Evolutionary conservation across 2,329 filamentous ascomycete genomes (phyloP).

Genomic region (Talaromyces sp.): DNA sequence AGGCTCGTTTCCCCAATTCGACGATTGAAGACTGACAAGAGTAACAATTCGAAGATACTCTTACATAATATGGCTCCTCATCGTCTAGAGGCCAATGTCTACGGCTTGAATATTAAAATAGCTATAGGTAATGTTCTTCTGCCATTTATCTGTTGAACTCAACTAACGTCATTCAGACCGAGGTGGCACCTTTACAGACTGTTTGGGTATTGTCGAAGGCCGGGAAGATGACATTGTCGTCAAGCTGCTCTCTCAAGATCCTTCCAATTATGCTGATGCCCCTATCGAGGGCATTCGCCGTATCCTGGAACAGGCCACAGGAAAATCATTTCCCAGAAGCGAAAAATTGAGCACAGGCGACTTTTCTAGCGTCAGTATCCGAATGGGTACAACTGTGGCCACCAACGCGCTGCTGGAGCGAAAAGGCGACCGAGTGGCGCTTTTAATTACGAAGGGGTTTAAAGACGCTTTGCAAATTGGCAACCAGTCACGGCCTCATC

Average conservation of each 20-base stretch:
- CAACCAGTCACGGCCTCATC: conserved; percentile 80
- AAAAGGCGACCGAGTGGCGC: conserved; percentile 77
- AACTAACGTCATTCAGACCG: conserved; percentile 46
- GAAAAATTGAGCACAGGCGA: conserved; percentile 18
- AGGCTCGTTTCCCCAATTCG: background rate
- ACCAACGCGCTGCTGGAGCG: conserved; percentile 83
- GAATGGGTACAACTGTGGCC: conserved; percentile 88
- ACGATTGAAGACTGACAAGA: background rate
- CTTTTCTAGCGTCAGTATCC: conserved; percentile 43
- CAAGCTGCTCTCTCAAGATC: conserved; percentile 28
- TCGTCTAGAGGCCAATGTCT: conserved; percentile 13
- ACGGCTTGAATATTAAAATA: conserved; percentile 21
- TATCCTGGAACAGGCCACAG: conserved; percentile 42
- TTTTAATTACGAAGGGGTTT: conserved; percentile 81
- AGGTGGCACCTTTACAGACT: conserved; percentile 90
- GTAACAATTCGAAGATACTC: background rate
- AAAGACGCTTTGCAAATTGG: conserved; percentile 79
- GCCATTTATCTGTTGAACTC: no score
- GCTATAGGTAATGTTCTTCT: conserved; percentile 20
- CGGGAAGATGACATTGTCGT: conserved; percentile 25
- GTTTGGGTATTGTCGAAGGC: conserved; percentile 65
- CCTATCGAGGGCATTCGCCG: conserved; percentile 80
- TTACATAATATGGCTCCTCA: conserved; percentile 19
- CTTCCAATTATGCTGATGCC: conserved; percentile 39
- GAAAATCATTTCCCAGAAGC: conserved; percentile 20